These are phyloP conservation scores for Moniliella sp. DNA, from an alignment of 1,284 basidiomycete species.

Conservation along the genomic window DNA sequence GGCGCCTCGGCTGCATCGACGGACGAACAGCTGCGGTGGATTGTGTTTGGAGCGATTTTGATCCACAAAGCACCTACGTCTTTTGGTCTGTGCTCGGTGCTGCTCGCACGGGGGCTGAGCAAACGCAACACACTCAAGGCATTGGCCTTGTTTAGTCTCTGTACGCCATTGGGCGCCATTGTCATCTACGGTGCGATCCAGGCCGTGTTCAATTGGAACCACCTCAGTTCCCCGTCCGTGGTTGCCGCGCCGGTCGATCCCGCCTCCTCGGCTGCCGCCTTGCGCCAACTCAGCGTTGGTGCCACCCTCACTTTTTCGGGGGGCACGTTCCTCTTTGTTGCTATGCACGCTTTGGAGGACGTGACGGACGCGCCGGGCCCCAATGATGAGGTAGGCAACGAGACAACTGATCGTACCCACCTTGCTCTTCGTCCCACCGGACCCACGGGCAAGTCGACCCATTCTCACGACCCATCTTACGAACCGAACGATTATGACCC, in stretches of 20 bases:
- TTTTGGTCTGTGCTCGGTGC: slow-evolving; percentile 24
- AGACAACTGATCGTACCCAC: too few relatives aligned
- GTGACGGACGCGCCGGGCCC: too few relatives aligned
- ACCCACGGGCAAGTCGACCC: too few relatives aligned
- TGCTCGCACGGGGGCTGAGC: slow-evolving; percentile 16
- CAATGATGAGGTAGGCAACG: too few relatives aligned
- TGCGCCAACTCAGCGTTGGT: slow-evolving; percentile 45
- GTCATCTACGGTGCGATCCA: background rate
- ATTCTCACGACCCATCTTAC: too few relatives aligned
- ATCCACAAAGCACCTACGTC: slow-evolving; percentile 31
- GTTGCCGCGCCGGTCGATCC: background rate
- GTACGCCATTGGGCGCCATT: slow-evolving; percentile 17
- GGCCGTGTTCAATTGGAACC: background rate
- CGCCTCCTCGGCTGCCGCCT: too few relatives aligned
- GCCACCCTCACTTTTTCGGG: slow-evolving; percentile 59
- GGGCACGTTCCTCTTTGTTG: slow-evolving; percentile 81
- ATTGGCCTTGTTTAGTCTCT: slow-evolving; percentile 14
- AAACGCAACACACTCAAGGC: slow-evolving; percentile 13
- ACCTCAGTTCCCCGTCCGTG: too few relatives aligned
- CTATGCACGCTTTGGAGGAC: slow-evolving; percentile 41
- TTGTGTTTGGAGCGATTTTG: slow-evolving; percentile 27
- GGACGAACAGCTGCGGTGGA: slow-evolving; percentile 3
- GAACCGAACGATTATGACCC: too few relatives aligned
- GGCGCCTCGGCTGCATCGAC: slow-evolving; percentile 11
- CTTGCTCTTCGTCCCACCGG: too few relatives aligned